These are phyloP conservation scores for Candida sithepensis DNA, from an alignment of 805 yeast species.

Conservation along the genomic window DNA sequence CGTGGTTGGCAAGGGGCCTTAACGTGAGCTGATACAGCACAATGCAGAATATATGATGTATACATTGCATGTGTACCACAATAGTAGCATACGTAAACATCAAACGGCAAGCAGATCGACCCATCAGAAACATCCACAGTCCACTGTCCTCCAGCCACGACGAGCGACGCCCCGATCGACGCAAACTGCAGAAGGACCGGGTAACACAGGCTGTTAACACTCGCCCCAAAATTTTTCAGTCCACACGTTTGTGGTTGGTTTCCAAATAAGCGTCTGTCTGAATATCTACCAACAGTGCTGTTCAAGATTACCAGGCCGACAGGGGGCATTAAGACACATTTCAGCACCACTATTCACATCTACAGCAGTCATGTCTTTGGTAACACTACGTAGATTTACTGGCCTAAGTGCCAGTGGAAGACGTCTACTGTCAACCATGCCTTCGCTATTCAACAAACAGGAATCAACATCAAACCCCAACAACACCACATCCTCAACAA, in stretches of 20 bases:
- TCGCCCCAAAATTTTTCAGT: constrained; percentile 4
- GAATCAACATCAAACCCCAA: neutral
- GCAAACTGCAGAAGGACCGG: neutral
- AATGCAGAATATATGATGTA: too few relatives aligned
- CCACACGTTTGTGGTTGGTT: too few relatives aligned
- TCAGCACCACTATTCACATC: too few relatives aligned
- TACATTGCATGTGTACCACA: too few relatives aligned
- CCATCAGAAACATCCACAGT: too few relatives aligned
- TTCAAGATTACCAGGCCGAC: too few relatives aligned
- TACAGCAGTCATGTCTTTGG: neutral
- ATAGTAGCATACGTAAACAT: neutral
- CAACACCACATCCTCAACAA: neutral
- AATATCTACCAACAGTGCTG: too few relatives aligned
- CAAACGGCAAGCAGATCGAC: too few relatives aligned
- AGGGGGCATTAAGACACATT: too few relatives aligned
- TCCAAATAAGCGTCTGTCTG: too few relatives aligned
- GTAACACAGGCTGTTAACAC: neutral
- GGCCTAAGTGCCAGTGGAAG: constrained; percentile 1
- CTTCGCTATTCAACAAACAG: constrained; percentile 4
- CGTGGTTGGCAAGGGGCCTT: too few relatives aligned
- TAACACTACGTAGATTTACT: neutral
- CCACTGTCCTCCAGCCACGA: neutral
- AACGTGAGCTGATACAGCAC: too few relatives aligned
- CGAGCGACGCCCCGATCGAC: neutral
- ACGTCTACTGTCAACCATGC: constrained; percentile 14